Evolutionary conservation across 2,329 filamentous ascomycete species (phyloP), one percentile per base, ranked within the genome.

Genomic region (Graphilbum fragrans): DNA sequence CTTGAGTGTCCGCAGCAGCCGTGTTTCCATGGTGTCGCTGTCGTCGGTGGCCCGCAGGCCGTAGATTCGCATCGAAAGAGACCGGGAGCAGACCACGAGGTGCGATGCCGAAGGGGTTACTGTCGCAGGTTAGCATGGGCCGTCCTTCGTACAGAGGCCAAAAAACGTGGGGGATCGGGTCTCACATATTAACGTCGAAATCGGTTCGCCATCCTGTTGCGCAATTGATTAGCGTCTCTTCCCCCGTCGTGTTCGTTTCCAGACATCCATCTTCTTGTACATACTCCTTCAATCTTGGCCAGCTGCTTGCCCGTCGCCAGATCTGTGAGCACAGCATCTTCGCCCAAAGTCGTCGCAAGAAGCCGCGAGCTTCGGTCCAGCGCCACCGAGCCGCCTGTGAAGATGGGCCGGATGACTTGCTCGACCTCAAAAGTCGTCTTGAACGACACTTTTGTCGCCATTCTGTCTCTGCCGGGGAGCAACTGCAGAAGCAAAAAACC

Each of bases 1-100:
- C 59, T 94, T 95, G 25, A 95, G 62, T 3, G 86, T 88, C 52
- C 87, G 78, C 16, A 84, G 58, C 16, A 93, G 75, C 38, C 80
- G 77, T 18, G 79, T 62, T 41, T 80, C 74, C 46, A 88, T 70
- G 5, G 67, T 61, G 37, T 67, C 67, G 31, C 74, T 68, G 18
- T 73, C 67, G 22, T 67, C 65, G 18, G 75, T 74, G 21, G 69
- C 65, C 39, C 72, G 70, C 21, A 98, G 69, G 17, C 81, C 65
- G 63, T 86, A 96, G 50, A 96, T 87, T 55, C 85, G 82, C 87
- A 96, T 93, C 7, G 87, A 88, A 41, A 95, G 70, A n/a, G 90
- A 96, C 50, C 90, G 80, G 17, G 92, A 98, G 65, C 88, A 96
- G 51, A 93, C 67, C 49, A 94, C 79, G 42, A 96, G 73, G 60